Base-by-base conservation (phyloP, 2,329 filamentous ascomycete species). In the Achaetomium macrosporum region DNA sequence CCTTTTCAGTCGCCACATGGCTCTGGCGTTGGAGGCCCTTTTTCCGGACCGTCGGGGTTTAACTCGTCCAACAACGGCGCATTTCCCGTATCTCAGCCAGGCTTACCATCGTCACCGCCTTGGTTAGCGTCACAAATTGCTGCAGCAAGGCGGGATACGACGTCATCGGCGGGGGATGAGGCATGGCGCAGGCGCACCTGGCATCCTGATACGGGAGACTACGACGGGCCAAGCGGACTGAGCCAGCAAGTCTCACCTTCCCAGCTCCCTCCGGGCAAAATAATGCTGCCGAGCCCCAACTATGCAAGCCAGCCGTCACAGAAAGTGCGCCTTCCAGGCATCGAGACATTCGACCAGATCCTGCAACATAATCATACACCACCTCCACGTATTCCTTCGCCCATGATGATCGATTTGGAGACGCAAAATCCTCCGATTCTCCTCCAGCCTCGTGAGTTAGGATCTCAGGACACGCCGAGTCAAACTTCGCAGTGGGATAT, bases 311-410 rank as follows among this genome's bases (percentile, higher is more conserved):
- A 70, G 67, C 75, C 68, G 64, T 83, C 85, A 61, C 79, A 76
- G 7, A 71, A 77, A 5, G 74, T 89, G 13, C 83, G 89, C 37
- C 77, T 96, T 13, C 91, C 91, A 1, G 90, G 91, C 13, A 96
- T 96, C 59, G 90, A 95, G 66, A 95, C 89, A 15, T 96, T 96
- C 62, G 90, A 92, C 64, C 84, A 88, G 51, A 75, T 88, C 20
- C 79, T 79, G 17, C 78, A 83, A 7, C 4, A 25, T 4, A 25
- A 25, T 1, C 67, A 75, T 12, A 81, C 87, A 0, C 83, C 85
- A 8, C 79, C 81, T 1, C 78, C 82, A 45, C 81, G 85, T 43
- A 78, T 79, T 50, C 76, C 81, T 2, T 90, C 88, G 48, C 88
- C 90, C 0, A 91, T 93, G 88, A 80, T 87, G 64, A 71, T 90